Evolutionary conservation across 1,139 yeast genomes (phyloP).

Genomic region (Pichia sp.): DNA sequence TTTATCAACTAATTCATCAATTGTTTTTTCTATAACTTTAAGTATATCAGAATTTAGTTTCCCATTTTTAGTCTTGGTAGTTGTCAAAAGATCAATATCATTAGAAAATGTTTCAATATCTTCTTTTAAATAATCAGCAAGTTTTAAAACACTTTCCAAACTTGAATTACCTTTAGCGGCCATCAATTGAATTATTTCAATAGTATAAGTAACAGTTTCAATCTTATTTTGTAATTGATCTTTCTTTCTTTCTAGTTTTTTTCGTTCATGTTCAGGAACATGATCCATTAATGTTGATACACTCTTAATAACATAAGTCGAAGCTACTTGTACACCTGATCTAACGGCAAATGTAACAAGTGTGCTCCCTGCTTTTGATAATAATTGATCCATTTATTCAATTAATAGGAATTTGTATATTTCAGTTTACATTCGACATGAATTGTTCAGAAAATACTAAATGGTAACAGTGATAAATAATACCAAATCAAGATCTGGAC

Average conservation of each 20-base stretch:
- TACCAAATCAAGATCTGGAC: too few relatives aligned
- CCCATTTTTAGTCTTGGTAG: conserved; percentile 11
- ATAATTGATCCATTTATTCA: conserved; percentile 23
- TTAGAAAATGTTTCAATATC: conserved; percentile 59
- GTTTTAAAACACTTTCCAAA: conserved; percentile 48
- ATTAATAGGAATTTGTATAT: too few relatives aligned
- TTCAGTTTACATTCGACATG: too few relatives aligned
- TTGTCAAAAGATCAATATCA: conserved; percentile 34
- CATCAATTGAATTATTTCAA: conserved; percentile 61
- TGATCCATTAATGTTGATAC: conserved; percentile 52
- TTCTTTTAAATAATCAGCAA: conserved; percentile 50
- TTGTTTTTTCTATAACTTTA: conserved; percentile 42
- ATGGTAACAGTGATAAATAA: too few relatives aligned
- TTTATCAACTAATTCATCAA: conserved; percentile 41
- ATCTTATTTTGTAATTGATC: conserved; percentile 53
- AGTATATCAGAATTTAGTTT: conserved; percentile 33
- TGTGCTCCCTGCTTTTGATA: conserved; percentile 56
- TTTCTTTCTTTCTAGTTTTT: conserved; percentile 37
- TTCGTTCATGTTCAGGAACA: conserved; percentile 54
- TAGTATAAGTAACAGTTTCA: conserved; percentile 58
- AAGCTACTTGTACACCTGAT: conserved; percentile 71
- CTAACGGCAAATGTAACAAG: conserved; percentile 76
- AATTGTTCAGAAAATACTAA: too few relatives aligned
- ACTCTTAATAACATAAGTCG: conserved; percentile 67
- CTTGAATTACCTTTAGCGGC: conserved; percentile 70